These are phyloP conservation scores for Boletus vermiculosoides DNA, from an alignment of 768 basidiomycete genomes.

Conservation along the genomic window DNA sequence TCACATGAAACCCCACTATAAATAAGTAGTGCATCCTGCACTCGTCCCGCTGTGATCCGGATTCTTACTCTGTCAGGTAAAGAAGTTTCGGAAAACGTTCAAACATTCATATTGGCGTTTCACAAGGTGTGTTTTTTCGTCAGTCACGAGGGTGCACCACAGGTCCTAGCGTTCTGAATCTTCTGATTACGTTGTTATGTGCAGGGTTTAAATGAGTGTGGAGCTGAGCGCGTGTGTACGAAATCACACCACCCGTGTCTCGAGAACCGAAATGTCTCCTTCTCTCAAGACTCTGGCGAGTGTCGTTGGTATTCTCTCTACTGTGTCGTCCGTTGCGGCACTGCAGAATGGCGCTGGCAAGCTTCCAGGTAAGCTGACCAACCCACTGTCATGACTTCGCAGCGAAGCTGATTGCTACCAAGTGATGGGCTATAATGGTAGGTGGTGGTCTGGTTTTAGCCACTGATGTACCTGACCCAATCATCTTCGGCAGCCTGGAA, in stretches of 20 bases:
- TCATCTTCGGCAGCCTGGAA: conserved; percentile 53
- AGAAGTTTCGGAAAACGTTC: conserved; percentile 1
- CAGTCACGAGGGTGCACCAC: conserved; percentile 2
- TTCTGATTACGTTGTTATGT: neutral
- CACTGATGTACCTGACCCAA: conserved; percentile 3
- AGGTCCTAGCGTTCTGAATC: neutral
- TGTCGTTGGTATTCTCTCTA: conserved; percentile 12
- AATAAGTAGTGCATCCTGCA: neutral
- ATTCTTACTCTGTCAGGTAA: neutral
- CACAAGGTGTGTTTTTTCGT: neutral
- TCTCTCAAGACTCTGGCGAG: conserved; percentile 6
- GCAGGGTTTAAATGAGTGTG: conserved; percentile 13
- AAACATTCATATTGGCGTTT: neutral
- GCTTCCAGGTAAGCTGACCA: conserved; percentile 27
- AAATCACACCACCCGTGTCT: neutral
- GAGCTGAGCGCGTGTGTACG: neutral
- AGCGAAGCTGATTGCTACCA: conserved; percentile 7
- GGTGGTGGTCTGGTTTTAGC: neutral
- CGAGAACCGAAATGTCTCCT: conserved; percentile 9
- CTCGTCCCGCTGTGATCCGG: neutral
- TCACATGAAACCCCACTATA: neutral
- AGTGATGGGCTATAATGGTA: conserved; percentile 36
- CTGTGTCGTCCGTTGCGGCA: conserved; percentile 15
- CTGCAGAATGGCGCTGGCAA: conserved; percentile 32
- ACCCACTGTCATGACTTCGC: neutral